Base-by-base conservation (phyloP, 768 basidiomycete species). In the Tylopilus plumbeoviolaceoides region DNA sequence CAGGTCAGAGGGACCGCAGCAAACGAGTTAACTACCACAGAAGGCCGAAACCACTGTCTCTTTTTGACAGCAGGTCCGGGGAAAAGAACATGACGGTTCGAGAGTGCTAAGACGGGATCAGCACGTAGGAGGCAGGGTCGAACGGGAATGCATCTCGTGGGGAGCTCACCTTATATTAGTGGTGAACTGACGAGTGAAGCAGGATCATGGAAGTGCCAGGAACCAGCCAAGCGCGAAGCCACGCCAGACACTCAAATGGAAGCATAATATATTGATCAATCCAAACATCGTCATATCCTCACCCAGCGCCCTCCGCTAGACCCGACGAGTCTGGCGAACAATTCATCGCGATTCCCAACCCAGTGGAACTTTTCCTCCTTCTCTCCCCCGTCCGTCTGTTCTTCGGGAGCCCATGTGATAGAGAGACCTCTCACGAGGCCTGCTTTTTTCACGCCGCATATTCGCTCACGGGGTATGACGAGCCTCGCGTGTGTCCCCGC, bases 1-100 rank as follows among this genome's bases (percentile, higher is more conserved):
- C 25, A 11, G 21, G 20, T 15, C 23, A 40, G 28, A n/a, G n/a
- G 14, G 35, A 31, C 12, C 12, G n/a, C 18, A 44, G 30, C 10
- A 45, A 39, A 39, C 14, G 40, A 28, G 38, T 17, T 18, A 52
- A 60, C 53, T 67, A 90, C 91, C 91, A 93, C 18, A 92, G 75
- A n/a, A 93, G 79, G 52, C 92, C 93, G 62, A 90, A 93, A 14
- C 92, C 90, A 59, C 86, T 91, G 60, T 95, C 91, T 54, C 91
- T 77, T 60, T 81, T 84, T 18, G 87, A 81, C 23, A 95, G 74
- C 5, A 95, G 71, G 47, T 94, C 91, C 7, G 86, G 75, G 40
- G 89, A 82, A 69, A 91, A 95, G 75, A 95, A 95, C 92, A 95
- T 92, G 12, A 43, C 28, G 43, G 31, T 20, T 25, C 14, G 2